Evolutionary conservation across 768 basidiomycete genomes (phyloP), one percentile per base, ranked within the genome.

Genomic region (Psilocybe sp.): DNA sequence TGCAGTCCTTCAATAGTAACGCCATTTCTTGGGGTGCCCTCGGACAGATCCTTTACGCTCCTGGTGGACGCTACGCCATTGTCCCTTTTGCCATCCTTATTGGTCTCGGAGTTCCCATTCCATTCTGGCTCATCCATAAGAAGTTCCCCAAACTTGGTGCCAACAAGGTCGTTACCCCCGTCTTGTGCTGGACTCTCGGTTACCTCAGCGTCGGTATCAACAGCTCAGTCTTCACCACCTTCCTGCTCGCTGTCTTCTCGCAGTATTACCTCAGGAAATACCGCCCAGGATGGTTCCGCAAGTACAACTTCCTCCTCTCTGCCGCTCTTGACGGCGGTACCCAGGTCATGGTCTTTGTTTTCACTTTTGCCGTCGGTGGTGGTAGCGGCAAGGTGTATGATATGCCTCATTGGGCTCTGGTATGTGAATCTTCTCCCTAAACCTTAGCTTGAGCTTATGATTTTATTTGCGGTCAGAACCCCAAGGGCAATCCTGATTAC

Each of bases 1-100:
- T 71, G 10, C 64, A 68, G 63, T 62, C 69, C 1, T 71, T 70
- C 60, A 69, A 72, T 64, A 77, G 71, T 57, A 60, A 78, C 55
- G 81, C 80, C 6, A 71, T 81, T 19, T 69, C 81, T 2, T 84
- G 80, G 79, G 81, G 82, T 49, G 82, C 77, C 2, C 71, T 82
- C 20, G 76, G 74, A 14, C 71, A 75, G 34, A 62, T 69, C 43
- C 66, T 80, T 3, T 81, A 75, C 53, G 68, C 75, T 7, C 72
- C 74, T 12, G 67, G 68, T 40, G 69, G 71, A 14, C 72, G 75
- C 11, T 81, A 80, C 61, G 71, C 69, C 40, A 71, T 69, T 54
- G 76, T 72, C 42, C 77, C 74, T n/a, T 69, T 74, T 53, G 65
- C 69, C 3, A 69, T 79, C 50, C 58, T 79, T 51, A 68, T 79